Percentiles rank a stretch among this genome's conserved stretches.
phyloP scores from a whole-genome alignment of 805 yeast species.

The Metschnikowia chrysomelidarum region DNA sequence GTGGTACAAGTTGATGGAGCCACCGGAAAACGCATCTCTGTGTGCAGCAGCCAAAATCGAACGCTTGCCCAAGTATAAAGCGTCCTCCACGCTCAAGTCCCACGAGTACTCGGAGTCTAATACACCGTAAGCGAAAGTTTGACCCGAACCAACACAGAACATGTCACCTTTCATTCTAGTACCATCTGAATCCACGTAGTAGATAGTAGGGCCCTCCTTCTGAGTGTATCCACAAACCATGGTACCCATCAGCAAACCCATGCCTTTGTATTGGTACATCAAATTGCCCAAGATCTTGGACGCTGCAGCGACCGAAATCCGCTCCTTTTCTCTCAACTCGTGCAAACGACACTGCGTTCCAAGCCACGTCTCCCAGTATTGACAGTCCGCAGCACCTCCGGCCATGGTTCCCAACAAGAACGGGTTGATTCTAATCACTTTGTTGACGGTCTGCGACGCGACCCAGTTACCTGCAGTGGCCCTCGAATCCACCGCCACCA shows the following conservation, averaged over 20 bases:
- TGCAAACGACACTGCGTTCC: conserved; percentile 95
- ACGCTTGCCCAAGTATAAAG: conserved; percentile 90
- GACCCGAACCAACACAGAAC: conserved; percentile 98
- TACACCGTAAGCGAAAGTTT: conserved; percentile 98
- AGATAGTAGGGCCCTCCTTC: conserved; percentile 93
- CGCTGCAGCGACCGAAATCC: conserved; percentile 96
- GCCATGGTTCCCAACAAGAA: conserved; percentile 97
- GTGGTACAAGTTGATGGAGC: conserved; percentile 89
- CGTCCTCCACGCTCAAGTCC: conserved; percentile 92
- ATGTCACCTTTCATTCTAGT: conserved; percentile 91
- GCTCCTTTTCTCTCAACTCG: conserved; percentile 90
- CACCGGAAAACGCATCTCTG: conserved; percentile 98
- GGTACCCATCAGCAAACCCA: conserved; percentile 99
- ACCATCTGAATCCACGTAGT: conserved; percentile 96
- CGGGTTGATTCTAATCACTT: conserved; percentile 95
- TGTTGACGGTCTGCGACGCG: conserved; percentile 96
- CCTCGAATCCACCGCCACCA: conserved; percentile 96
- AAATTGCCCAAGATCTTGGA: conserved; percentile 88
- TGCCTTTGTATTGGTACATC: conserved; percentile 92
- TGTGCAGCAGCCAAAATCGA: conserved; percentile 97
- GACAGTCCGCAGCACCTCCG: conserved; percentile 99
- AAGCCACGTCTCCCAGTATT: conserved; percentile 98
- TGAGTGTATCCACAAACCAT: conserved; percentile 97
- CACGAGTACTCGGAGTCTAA: conserved; percentile 88
- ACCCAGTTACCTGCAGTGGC: conserved; percentile 98